These are phyloP conservation scores for Liquidambar formosana DNA, from an alignment of 164 flowering plant species.

Conservation along the genomic window DNA sequence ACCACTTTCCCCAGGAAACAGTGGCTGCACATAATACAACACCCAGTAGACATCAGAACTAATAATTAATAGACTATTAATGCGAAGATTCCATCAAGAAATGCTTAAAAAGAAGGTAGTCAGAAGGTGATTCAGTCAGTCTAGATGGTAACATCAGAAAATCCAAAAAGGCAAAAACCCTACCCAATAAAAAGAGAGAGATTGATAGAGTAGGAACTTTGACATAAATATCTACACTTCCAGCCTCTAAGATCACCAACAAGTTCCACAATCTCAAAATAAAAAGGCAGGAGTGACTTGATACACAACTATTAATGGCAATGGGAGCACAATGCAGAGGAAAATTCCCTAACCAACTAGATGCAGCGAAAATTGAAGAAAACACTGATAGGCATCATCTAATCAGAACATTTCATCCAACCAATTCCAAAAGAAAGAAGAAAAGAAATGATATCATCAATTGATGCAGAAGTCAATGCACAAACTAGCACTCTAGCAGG, in stretches of 20 bases:
- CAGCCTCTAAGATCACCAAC: neutral
- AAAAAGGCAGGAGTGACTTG: neutral
- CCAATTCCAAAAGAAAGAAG: neutral
- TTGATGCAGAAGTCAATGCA: too few relatives aligned
- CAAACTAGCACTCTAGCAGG: too few relatives aligned
- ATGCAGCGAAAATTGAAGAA: neutral
- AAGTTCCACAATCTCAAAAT: neutral
- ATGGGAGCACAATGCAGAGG: neutral
- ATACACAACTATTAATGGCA: neutral
- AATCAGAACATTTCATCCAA: too few relatives aligned
- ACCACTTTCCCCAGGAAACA: slow-evolving; percentile 90
- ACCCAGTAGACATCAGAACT: slow-evolving; percentile 16
- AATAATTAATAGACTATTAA: neutral
- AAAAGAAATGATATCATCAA: neutral
- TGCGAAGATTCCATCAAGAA: neutral
- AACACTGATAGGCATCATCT: too few relatives aligned
- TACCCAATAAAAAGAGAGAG: neutral
- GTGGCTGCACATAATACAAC: slow-evolving; percentile 52
- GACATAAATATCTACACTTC: neutral
- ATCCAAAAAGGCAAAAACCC: neutral
- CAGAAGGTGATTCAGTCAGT: too few relatives aligned
- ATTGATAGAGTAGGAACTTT: neutral
- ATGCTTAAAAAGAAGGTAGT: neutral
- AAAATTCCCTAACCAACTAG: neutral
- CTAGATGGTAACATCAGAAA: neutral